Evolutionary conservation across 2,329 filamentous ascomycete genomes (phyloP).

Genomic region (Pyricularia pennisetigena): DNA sequence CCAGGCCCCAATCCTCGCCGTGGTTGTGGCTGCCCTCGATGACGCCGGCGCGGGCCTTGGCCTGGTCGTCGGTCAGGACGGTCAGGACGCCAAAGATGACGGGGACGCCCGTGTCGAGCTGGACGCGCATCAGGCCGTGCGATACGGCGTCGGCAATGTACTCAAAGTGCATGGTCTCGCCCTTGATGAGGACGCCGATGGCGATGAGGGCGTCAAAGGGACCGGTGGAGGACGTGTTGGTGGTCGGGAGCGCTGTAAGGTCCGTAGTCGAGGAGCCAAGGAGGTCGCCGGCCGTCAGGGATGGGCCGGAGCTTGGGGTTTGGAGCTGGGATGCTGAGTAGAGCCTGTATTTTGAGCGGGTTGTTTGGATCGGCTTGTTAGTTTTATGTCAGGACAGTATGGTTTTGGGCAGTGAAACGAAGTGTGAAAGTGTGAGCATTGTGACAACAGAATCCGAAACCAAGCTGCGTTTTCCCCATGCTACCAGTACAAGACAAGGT

Average conservation of each 20-base stretch:
- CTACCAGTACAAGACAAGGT: too few relatives aligned
- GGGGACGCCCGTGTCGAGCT: slow-evolving; percentile 79
- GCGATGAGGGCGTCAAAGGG: slow-evolving; percentile 93
- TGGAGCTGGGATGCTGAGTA: slow-evolving; percentile 83
- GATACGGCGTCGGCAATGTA: slow-evolving; percentile 91
- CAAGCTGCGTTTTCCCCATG: too few relatives aligned
- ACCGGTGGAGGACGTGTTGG: slow-evolving; percentile 29
- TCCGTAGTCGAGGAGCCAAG: slow-evolving; percentile 61
- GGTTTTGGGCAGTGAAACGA: too few relatives aligned
- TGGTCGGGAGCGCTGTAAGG: slow-evolving; percentile 38
- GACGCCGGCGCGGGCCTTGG: slow-evolving; percentile 72
- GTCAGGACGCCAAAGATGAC: slow-evolving; percentile 91
- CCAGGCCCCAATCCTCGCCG: slow-evolving; percentile 90
- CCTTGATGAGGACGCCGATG: slow-evolving; percentile 94
- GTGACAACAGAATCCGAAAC: background rate
- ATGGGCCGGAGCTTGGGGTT: slow-evolving; percentile 51
- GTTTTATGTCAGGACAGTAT: too few relatives aligned
- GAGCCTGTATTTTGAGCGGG: slow-evolving; percentile 55
- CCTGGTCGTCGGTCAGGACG: slow-evolving; percentile 80
- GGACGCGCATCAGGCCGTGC: slow-evolving; percentile 88
- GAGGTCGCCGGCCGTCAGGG: slow-evolving; percentile 64
- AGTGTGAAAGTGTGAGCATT: too few relatives aligned
- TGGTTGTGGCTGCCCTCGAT: slow-evolving; percentile 70
- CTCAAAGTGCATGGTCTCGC: slow-evolving; percentile 98
- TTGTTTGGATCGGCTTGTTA: too few relatives aligned